Evolutionary conservation across 1,284 basidiomycete species (phyloP).

Genomic region (Ceratobasidium theobromae): DNA sequence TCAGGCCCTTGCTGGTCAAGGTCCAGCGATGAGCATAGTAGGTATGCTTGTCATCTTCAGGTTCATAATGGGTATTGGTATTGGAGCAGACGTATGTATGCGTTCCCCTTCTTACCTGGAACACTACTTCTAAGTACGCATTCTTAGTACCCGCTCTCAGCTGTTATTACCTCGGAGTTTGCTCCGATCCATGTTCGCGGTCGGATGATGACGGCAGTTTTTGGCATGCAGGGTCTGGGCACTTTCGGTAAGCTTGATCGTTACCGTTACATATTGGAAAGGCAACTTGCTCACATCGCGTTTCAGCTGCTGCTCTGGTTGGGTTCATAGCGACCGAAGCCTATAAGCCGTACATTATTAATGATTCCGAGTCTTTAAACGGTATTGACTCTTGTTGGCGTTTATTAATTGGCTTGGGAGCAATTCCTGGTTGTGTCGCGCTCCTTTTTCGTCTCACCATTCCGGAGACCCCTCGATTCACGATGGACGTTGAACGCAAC

Average conservation of each 20-base stretch:
- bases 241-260: constrained; percentile 39
- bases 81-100: not conserved
- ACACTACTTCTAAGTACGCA: constrained; percentile 46
- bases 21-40: constrained; percentile 42
- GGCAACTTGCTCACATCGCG: not conserved
- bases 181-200: constrained; percentile 49
- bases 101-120: not conserved
- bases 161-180: constrained; percentile 52
- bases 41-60: constrained; percentile 46
- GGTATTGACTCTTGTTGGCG: constrained; percentile 50
- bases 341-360: constrained; percentile 48
- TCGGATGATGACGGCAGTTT: constrained; percentile 47
- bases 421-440: constrained; percentile 46
- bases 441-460: constrained; percentile 52
- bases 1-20: constrained; percentile 51
- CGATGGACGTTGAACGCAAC: constrained; percentile 55
- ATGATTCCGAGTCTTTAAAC: constrained; percentile 41
- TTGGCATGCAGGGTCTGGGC: constrained; percentile 36
- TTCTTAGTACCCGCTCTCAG: constrained; percentile 56
- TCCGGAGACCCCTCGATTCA: constrained; percentile 54
- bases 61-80: constrained; percentile 41
- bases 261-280: not conserved
- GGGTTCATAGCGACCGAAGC: constrained; percentile 48
- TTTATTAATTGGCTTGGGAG: constrained; percentile 48
- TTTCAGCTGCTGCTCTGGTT: constrained; percentile 45